phyloP scores from a whole-genome alignment of 225 moss, liverwort and hornwort genomes.

The Climacium dendroides region DNA sequence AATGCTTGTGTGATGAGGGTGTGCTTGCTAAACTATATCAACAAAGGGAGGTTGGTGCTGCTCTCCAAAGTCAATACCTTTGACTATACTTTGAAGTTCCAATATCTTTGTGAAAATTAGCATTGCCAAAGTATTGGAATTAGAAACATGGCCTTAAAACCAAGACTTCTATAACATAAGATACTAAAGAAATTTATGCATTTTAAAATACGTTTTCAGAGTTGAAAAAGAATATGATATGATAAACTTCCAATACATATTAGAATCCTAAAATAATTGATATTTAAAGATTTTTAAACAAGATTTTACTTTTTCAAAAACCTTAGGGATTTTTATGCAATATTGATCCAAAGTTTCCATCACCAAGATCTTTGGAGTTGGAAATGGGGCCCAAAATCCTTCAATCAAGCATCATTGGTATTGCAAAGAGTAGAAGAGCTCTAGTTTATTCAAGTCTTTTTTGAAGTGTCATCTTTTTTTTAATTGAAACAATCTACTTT shows the following conservation, averaged over 20 bases:
- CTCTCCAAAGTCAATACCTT: rapidly evolving
- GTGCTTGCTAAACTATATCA: rapidly evolving
- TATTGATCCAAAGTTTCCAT: not conserved
- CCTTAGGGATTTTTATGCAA: not conserved
- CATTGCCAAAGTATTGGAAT: not conserved
- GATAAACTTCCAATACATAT: not conserved
- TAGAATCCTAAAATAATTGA: too few relatives aligned
- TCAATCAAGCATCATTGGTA: not conserved
- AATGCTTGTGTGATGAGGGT: rapidly evolving
- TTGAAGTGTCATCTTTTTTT: not conserved
- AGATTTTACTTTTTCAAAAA: not conserved
- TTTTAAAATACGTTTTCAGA: not conserved
- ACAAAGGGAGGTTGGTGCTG: not conserved
- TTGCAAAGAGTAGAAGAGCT: not conserved
- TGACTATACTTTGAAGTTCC: rapidly evolving
- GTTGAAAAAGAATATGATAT: not conserved
- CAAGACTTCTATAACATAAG: not conserved
- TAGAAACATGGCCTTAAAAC: not conserved
- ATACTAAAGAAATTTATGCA: not conserved
- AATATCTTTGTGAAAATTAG: not conserved
- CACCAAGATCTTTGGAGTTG: rapidly evolving
- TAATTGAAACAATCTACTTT: not conserved
- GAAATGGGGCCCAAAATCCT: rapidly evolving
- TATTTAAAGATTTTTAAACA: not conserved
- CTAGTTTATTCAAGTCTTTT: not conserved